Conservation (phyloP, 2,329 filamentous ascomycete species). For the Cladophialophora exuberans region DNA sequence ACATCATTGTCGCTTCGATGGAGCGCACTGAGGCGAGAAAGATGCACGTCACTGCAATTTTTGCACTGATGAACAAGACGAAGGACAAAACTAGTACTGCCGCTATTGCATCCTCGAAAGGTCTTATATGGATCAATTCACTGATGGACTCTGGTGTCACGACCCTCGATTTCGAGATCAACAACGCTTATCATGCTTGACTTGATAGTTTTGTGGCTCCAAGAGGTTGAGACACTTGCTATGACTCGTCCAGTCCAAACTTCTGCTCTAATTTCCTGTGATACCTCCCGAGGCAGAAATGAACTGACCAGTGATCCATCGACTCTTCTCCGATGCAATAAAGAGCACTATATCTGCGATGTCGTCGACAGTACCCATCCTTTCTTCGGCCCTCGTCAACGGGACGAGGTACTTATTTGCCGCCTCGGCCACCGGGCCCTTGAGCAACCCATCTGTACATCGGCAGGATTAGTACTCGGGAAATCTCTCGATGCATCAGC, state of each 20-base stretch:
- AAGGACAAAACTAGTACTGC: neutral
- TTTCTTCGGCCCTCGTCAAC: constrained; percentile 48
- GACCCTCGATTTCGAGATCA: neutral
- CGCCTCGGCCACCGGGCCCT: constrained; percentile 51
- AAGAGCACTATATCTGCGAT: constrained; percentile 53
- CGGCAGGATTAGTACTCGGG: neutral
- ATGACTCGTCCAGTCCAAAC: neutral
- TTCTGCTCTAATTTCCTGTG: constrained; percentile 13
- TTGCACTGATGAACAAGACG: neutral
- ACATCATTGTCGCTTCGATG: constrained; percentile 1
- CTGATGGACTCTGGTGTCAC: neutral
- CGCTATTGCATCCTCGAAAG: constrained; percentile 4
- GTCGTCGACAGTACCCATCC: constrained; percentile 54
- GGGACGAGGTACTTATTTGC: constrained; percentile 51
- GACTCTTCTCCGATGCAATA: constrained; percentile 41
- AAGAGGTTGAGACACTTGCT: neutral
- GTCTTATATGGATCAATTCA: constrained; percentile 10
- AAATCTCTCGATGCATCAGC: neutral
- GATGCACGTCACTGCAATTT: neutral
- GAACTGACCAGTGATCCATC: constrained; percentile 54
- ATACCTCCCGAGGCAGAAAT: constrained; percentile 50
- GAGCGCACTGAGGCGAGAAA: neutral
- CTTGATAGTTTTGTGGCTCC: neutral
- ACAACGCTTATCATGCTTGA: neutral
- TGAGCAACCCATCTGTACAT: constrained; percentile 59